Evolutionary conservation across 2,329 filamentous ascomycete species (phyloP).

Genomic region (Aspergillus floridensis): DNA sequence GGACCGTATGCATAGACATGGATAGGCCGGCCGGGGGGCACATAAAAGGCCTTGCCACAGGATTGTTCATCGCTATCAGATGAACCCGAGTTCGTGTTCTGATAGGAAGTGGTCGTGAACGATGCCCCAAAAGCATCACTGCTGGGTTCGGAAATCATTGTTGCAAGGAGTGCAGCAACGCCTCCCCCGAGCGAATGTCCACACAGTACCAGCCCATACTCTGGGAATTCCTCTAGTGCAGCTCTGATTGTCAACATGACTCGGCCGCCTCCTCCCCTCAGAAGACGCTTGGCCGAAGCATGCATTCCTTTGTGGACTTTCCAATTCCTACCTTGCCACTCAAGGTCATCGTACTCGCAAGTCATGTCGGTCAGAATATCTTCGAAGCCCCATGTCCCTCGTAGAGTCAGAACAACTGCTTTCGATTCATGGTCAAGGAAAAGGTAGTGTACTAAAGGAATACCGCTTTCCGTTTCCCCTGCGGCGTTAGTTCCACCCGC

Average conservation of each 20-base stretch:
- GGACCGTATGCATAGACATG: slow-evolving; percentile 79
- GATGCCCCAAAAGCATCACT: slow-evolving; percentile 51
- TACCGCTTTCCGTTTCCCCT: slow-evolving; percentile 63
- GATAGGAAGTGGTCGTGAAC: slow-evolving; percentile 59
- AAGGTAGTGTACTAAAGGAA: slow-evolving; percentile 71
- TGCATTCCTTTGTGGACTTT: slow-evolving; percentile 74
- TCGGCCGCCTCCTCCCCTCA: slow-evolving; percentile 65
- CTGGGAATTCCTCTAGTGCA: slow-evolving; percentile 63
- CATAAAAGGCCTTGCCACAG: slow-evolving; percentile 39
- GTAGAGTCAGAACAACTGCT: slow-evolving; percentile 69
- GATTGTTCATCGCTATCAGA: slow-evolving; percentile 28
- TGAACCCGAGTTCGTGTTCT: slow-evolving; percentile 37
- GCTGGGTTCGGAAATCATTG: slow-evolving; percentile 65
- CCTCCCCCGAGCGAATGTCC: slow-evolving; percentile 69
- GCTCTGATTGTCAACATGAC: slow-evolving; percentile 65
- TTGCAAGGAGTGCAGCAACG: slow-evolving; percentile 67
- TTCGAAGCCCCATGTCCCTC: slow-evolving; percentile 70
- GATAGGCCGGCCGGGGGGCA: slow-evolving; percentile 67
- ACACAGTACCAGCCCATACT: slow-evolving; percentile 68
- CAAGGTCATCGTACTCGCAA: slow-evolving; percentile 65
- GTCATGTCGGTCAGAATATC: slow-evolving; percentile 72
- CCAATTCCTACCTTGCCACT: slow-evolving; percentile 61
- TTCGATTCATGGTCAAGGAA: slow-evolving; percentile 69
- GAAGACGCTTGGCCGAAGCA: slow-evolving; percentile 64
- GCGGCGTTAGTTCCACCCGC: slow-evolving; percentile 65